Evolutionary conservation across 495 filamentous ascomycete genomes (phyloP), one percentile per base, ranked within the genome.

Genomic region (Tuber melanosporum): DNA sequence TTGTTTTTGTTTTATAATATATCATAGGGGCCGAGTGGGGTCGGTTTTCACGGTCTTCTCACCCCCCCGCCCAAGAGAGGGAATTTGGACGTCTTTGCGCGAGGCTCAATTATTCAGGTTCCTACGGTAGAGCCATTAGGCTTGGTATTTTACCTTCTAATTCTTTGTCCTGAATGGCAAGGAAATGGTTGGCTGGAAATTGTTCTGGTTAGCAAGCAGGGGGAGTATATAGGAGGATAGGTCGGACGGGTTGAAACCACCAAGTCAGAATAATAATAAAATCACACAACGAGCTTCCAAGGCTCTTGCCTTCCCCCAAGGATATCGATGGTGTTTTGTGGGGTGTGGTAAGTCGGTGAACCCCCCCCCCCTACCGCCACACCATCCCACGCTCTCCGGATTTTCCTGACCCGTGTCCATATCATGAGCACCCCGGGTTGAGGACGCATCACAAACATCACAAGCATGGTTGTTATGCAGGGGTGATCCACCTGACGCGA

Each of bases 401-500:
- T 41, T 41, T 41, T 41, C 75, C 45, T 84, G 84, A 36, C 86
- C 86, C 7, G 88, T 78, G 70, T 87, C 85, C 71, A 87, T 81
- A 72, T 88, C 87, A 74, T 87, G 85, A 6, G 83, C 1, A 41
- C 39, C 83, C 84, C 84, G 85, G 70, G 83, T 79, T 26, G 80
- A 78, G n/a, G 81, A 77, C 20, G 79, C 70, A 76, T 86, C 84
- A 72, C 84, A 85, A 9, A 44, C 70, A 70, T 74, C 47, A 72
- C 84, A 85, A 9, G 43, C 71, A 70, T 74, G 47, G 39, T 41
- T 41, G 20, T 80, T 72, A 17, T 73, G 43, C 45, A 84, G 82
- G 70, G 87, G 85, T 42, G 80, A 82, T 26, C 87, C 87, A 10
- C 87, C 86, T n/a, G 86, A 85, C 32, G 87, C 82, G 19, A 87